Conservation (phyloP, 345 rosid genomes). For the Reutealis trisperma region DNA sequence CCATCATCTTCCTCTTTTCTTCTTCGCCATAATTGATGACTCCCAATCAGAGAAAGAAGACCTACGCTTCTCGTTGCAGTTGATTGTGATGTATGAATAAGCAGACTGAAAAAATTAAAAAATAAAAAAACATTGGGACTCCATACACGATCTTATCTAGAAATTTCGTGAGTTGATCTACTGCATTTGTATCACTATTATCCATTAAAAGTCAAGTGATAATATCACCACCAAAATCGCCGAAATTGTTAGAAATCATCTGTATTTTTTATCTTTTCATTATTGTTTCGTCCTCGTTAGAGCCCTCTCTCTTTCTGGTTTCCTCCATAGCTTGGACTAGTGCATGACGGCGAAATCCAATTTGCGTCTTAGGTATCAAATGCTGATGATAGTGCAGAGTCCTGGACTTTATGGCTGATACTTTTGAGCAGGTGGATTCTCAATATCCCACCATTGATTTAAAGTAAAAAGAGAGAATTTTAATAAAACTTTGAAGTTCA, state of each 20-base stretch:
- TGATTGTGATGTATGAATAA: conserved; percentile 67
- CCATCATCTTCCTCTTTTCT: too few relatives aligned
- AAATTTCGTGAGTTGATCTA: conserved; percentile 6
- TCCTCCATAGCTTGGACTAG: conserved; percentile 30
- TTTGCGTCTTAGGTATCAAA: too few relatives aligned
- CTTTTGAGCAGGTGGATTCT: too few relatives aligned
- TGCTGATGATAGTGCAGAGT: too few relatives aligned
- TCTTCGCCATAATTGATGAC: conserved; percentile 68
- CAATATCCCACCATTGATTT: too few relatives aligned
- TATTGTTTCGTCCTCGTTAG: background rate
- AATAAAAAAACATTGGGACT: background rate
- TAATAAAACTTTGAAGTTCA: too few relatives aligned
- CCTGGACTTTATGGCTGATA: too few relatives aligned
- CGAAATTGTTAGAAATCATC: conserved; percentile 5
- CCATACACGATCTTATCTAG: conserved; percentile 36
- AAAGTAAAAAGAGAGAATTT: too few relatives aligned
- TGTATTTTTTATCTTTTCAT: conserved; percentile 18
- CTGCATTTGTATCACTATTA: conserved; percentile 15
- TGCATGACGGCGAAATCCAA: too few relatives aligned
- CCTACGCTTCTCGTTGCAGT: conserved; percentile 88
- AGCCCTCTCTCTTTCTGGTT: conserved; percentile 22
- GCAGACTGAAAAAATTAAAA: conserved; percentile 50
- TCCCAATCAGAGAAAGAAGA: conserved; percentile 73
- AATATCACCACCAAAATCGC: conserved; percentile 28
- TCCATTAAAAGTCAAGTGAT: conserved; percentile 41